Conservation (phyloP, 805 yeast genomes). For the Saturnispora gosingensis region DNA sequence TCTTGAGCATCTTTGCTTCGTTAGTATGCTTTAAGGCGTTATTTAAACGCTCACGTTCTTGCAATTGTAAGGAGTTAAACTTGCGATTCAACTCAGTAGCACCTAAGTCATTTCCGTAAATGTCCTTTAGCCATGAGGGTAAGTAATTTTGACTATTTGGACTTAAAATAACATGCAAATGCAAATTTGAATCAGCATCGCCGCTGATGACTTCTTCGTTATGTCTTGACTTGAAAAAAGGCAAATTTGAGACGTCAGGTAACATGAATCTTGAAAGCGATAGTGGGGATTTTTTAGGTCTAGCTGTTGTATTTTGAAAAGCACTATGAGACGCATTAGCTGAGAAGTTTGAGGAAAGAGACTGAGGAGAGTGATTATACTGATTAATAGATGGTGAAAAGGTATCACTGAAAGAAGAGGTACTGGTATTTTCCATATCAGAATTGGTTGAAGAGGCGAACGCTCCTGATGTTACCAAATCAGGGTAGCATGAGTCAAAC, state of each 20-base stretch:
- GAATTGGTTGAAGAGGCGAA: not conserved
- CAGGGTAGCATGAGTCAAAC: constrained; percentile 20
- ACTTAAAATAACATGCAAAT: constrained; percentile 18
- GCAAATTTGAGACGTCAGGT: constrained; percentile 34
- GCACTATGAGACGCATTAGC: constrained; percentile 25
- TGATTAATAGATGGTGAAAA: constrained; percentile 17
- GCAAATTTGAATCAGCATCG: constrained; percentile 22
- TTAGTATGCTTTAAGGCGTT: constrained; percentile 25
- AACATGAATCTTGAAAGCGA: constrained; percentile 42
- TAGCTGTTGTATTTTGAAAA: constrained; percentile 7
- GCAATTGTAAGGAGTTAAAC: constrained; percentile 57
- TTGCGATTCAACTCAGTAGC: constrained; percentile 36
- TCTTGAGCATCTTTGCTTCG: constrained; percentile 27
- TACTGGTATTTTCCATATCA: constrained; percentile 1
- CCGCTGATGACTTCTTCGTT: constrained; percentile 40
- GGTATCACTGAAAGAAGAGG: constrained; percentile 5
- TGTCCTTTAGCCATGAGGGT: constrained; percentile 47
- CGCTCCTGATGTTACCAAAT: not conserved
- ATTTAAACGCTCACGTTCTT: constrained; percentile 61
- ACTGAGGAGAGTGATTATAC: constrained; percentile 9
- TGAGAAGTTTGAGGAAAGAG: constrained; percentile 17
- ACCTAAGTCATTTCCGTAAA: constrained; percentile 30
- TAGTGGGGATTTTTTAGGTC: constrained; percentile 7
- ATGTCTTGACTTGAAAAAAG: constrained; percentile 39
- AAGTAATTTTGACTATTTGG: constrained; percentile 23